phyloP scores from a whole-genome alignment of 2,329 filamentous ascomycete genomes.

The Verticillium albo-atrum region DNA sequence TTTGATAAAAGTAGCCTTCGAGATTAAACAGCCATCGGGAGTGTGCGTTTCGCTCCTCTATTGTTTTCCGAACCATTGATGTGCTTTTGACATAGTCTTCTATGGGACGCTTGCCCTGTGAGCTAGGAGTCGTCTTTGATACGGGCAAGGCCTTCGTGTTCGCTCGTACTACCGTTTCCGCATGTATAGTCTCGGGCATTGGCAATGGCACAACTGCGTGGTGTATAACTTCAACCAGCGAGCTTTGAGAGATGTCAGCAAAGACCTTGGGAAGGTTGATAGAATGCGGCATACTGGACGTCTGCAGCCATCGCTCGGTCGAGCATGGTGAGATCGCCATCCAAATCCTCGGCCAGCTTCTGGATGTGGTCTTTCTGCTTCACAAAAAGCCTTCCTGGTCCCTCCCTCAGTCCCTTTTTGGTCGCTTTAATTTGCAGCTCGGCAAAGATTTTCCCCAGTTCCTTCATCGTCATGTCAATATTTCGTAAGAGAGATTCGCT shows the following conservation, averaged over 20 bases:
- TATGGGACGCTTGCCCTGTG: too few relatives aligned
- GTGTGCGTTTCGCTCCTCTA: not conserved
- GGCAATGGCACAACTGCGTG: not conserved
- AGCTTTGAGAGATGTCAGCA: not conserved
- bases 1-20: not conserved
- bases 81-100: not conserved
- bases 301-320: not conserved
- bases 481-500: not conserved
- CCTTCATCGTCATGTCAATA: not conserved
- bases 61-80: not conserved
- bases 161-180: not conserved
- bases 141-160: too few relatives aligned
- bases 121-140: too few relatives aligned
- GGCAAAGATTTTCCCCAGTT: not conserved
- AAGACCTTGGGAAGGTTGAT: too few relatives aligned
- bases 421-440: not conserved
- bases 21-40: not conserved
- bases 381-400: not conserved
- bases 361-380: not conserved
- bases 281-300: not conserved
- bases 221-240: not conserved
- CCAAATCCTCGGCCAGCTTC: not conserved
- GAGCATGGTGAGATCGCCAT: not conserved
- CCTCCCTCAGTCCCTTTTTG: not conserved
- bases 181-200: not conserved